Evolutionary conservation across 1,139 yeast species (phyloP).

Genomic region (Geotrichum australiense): DNA sequence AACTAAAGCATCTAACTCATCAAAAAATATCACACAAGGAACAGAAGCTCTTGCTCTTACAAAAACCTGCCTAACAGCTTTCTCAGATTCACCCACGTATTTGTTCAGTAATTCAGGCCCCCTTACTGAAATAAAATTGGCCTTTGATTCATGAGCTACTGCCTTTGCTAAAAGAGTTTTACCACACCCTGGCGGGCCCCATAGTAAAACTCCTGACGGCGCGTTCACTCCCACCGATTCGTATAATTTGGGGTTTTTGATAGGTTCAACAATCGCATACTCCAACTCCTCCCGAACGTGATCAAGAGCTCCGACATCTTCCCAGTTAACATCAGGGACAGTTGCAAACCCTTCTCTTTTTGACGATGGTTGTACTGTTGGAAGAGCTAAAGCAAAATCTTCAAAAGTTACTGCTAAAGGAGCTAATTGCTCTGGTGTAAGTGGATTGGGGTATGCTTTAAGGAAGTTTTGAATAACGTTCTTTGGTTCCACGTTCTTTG

Average conservation of each 20-base stretch:
- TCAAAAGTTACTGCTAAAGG: slow-evolving; percentile 68
- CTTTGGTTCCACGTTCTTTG: slow-evolving; percentile 30
- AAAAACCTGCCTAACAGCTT: slow-evolving; percentile 92
- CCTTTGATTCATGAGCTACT: slow-evolving; percentile 93
- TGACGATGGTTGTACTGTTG: slow-evolving; percentile 94
- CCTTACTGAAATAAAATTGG: slow-evolving; percentile 88
- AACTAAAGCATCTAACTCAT: slow-evolving; percentile 91
- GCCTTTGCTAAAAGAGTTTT: slow-evolving; percentile 93
- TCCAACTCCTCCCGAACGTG: slow-evolving; percentile 82
- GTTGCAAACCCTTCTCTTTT: slow-evolving; percentile 99
- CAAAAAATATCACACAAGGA: slow-evolving; percentile 94
- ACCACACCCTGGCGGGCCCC: slow-evolving; percentile 99
- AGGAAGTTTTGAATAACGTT: slow-evolving; percentile 72
- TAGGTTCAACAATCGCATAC: slow-evolving; percentile 97
- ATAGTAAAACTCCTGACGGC: slow-evolving; percentile 92
- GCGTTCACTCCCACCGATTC: slow-evolving; percentile 90
- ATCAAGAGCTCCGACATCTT: slow-evolving; percentile 83
- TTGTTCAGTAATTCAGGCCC: slow-evolving; percentile 94
- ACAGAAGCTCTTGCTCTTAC: slow-evolving; percentile 89
- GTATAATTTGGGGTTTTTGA: slow-evolving; percentile 84
- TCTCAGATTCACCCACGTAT: slow-evolving; percentile 93
- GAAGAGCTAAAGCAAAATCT: slow-evolving; percentile 79
- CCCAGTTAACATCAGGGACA: slow-evolving; percentile 96
- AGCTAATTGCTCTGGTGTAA: slow-evolving; percentile 64
- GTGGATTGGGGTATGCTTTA: slow-evolving; percentile 67